Percentiles rank a stretch among this genome's conserved stretches.
These are phyloP conservation scores for Neurospora sp. DNA, from an alignment of 495 filamentous ascomycete species.

Conservation along the genomic window DNA sequence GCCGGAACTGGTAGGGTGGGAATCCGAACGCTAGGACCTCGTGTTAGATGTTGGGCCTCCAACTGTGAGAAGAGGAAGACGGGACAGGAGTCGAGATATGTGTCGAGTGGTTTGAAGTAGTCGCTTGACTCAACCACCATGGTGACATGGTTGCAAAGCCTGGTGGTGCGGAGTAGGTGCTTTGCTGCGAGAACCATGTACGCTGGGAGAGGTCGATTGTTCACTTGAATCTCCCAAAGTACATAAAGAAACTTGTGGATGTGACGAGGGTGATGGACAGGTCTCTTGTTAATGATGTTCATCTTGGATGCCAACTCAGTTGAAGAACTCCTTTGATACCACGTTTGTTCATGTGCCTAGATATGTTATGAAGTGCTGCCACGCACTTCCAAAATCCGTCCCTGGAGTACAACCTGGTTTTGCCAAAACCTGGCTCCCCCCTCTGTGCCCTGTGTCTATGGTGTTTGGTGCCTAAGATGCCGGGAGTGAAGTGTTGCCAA, in stretches of 20 bases:
- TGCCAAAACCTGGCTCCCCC: not conserved
- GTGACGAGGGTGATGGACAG: not conserved
- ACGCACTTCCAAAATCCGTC: not conserved
- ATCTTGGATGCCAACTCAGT: not conserved
- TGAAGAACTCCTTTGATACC: not conserved
- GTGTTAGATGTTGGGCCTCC: constrained; percentile 24
- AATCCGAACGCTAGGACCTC: constrained; percentile 7
- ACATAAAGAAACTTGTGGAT: constrained; percentile 2
- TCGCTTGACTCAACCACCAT: constrained; percentile 4
- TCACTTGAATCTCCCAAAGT: constrained; percentile 6
- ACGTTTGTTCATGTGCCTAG: not conserved
- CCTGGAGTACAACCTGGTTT: not conserved
- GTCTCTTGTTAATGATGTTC: not conserved
- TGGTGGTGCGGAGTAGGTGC: constrained; percentile 5
- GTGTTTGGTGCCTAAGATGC: not conserved
- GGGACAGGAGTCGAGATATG: constrained; percentile 8
- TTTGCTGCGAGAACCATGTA: constrained; percentile 8
- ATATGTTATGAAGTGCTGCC: not conserved
- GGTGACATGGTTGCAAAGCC: constrained; percentile 5
- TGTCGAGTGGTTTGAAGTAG: not conserved
- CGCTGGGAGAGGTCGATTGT: constrained; percentile 5
- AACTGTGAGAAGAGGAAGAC: constrained; percentile 28
- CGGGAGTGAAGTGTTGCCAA: not conserved
- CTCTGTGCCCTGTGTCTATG: not conserved
- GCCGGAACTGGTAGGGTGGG: constrained; percentile 13